A percentile compares a stretch with the other conserved stretches of the same genome.
Conservation (phyloP, 1,284 basidiomycete genomes). For the Pseudozyma thailandica region DNA sequence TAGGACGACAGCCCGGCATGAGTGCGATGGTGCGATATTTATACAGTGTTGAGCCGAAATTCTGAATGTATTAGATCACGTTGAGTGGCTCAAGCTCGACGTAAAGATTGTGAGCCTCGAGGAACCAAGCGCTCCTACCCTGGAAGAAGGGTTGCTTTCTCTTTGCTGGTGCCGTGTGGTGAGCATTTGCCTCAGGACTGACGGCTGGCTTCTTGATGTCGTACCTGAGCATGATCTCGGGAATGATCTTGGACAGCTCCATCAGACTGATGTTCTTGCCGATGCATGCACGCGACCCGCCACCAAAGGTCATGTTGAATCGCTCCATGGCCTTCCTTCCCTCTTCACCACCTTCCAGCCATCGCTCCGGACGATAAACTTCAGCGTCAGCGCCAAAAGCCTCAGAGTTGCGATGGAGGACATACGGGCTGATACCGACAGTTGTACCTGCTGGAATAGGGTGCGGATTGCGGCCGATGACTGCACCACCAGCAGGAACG, state of each 20-base stretch:
- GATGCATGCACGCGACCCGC: slow-evolving; percentile 57
- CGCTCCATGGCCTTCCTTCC: slow-evolving; percentile 41
- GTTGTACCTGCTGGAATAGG: slow-evolving; percentile 55
- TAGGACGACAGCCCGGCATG: too few species aligned
- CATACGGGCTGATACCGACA: slow-evolving; percentile 60
- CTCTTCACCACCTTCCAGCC: slow-evolving; percentile 55
- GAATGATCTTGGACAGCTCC: slow-evolving; percentile 61
- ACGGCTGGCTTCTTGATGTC: slow-evolving; percentile 38
- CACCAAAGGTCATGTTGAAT: slow-evolving; percentile 53
- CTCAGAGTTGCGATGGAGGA: slow-evolving; percentile 53
- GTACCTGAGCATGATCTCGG: slow-evolving; percentile 53
- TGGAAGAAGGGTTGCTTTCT: slow-evolving; percentile 26
- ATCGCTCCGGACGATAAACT: slow-evolving; percentile 58
- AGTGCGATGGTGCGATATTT: too few species aligned
- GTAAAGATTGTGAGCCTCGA: slow-evolving; percentile 46
- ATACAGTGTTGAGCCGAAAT: too few species aligned
- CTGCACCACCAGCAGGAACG: slow-evolving; percentile 51
- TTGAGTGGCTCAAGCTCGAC: slow-evolving; percentile 36
- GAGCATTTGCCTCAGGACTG: background rate
- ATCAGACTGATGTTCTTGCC: slow-evolving; percentile 63
- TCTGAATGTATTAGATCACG: too few species aligned
- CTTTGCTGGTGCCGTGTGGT: background rate
- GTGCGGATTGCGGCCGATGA: slow-evolving; percentile 51
- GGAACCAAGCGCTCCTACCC: slow-evolving; percentile 43
- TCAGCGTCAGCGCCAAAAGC: slow-evolving; percentile 58